Evolutionary conservation across 768 basidiomycete genomes (phyloP), one percentile per base, ranked within the genome.

Genomic region (Calocybe gangraenosa): DNA sequence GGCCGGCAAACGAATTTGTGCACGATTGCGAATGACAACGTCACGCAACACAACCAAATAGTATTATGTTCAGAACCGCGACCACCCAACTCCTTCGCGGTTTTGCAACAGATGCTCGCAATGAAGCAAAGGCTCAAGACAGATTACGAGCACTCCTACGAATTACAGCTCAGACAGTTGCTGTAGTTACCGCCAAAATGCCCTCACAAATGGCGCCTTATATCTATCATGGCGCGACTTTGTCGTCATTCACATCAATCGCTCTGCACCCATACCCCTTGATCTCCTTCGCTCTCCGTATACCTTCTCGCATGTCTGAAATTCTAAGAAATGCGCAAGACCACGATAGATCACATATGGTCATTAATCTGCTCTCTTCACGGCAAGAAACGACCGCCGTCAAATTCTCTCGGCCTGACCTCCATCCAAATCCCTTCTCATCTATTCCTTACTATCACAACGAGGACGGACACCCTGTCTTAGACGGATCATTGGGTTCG

Each of bases 201-300:
- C 79, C 73, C n/a, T 49, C 58, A 17, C 34, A 49, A 34, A 38
- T 53, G 38, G 36, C 52, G 8, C 10, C 35, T 15, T 45, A 54
- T 15, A 42, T 42, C 8, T 91, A 77, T 57, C 93, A 96, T 63
- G 93, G 94, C 53, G 92, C 92, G 17, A 97, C 94, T 1, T 73
- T 98, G 23, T 94, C 94, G 7, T 95, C 92, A 0, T 92, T 98
- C 61, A 82, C 91, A 17, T 92, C 92, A 21, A 82, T 97, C 58
- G 81, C 94, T 2, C 80, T 98, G 73, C 81, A 92, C 53, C 94
- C 94, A 1, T 70, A 81, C 53, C 92, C 93, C 0, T 77, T 96
- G 46, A 78, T 98, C 57, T 78, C 91, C 0, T 98, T 97, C 62
- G 85, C 92, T 14, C 75, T 98, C 15, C 85, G 92, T 25, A 74